These are phyloP conservation scores for Begonia masoniana DNA, from an alignment of 306 rosid genomes.

Conservation along the genomic window DNA sequence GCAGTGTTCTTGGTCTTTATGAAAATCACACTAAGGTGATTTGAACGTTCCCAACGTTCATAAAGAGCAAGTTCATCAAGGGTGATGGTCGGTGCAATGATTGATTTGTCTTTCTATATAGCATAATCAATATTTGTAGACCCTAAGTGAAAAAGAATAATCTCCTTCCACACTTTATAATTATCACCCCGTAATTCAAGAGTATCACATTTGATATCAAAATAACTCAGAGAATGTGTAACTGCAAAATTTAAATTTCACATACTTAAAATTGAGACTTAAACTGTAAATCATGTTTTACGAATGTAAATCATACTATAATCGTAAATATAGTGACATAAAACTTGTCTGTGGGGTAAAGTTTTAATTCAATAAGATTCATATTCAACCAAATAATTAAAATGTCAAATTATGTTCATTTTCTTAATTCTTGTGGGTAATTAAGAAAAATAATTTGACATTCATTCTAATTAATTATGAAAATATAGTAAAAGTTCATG, in stretches of 20 bases:
- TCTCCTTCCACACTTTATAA: too few species aligned
- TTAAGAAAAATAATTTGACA: not conserved
- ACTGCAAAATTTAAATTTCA: not conserved
- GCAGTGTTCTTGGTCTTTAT: too few species aligned
- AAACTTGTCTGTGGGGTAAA: slow-evolving; percentile 2
- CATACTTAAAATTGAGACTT: not conserved
- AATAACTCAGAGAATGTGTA: not conserved
- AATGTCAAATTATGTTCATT: not conserved
- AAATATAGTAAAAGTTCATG: not conserved
- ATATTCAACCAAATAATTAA: not conserved
- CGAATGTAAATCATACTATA: slow-evolving; percentile 6
- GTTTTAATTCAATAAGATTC: slow-evolving; percentile 1
- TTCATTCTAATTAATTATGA: slow-evolving; percentile 3
- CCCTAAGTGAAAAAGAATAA: not conserved
- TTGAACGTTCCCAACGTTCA: not conserved
- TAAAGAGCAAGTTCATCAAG: not conserved
- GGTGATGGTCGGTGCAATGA: not conserved
- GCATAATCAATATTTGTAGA: not conserved
- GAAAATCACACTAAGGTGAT: not conserved
- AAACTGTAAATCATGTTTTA: not conserved
- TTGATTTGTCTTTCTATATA: not conserved
- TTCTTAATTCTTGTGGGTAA: slow-evolving; percentile 7
- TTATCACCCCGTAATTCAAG: not conserved
- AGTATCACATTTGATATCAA: not conserved
- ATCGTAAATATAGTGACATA: slow-evolving; percentile 4